These are phyloP conservation scores for Tubosaeta sp. DNA, from an alignment of 768 basidiomycete genomes.

Conservation along the genomic window DNA sequence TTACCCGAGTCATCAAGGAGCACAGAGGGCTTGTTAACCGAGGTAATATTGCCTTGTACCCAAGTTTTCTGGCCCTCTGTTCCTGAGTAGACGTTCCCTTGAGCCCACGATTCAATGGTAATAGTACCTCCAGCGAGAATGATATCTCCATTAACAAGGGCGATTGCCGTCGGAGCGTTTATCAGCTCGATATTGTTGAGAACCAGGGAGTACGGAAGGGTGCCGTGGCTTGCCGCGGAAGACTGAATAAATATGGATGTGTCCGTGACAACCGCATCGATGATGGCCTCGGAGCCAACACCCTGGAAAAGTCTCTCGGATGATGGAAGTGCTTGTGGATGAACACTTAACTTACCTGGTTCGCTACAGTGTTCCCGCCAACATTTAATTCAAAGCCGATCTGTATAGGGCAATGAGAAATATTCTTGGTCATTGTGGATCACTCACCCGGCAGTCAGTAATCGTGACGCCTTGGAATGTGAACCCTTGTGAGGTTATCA, in stretches of 20 bases:
- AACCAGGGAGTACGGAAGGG: conserved; percentile 32
- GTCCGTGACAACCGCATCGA: conserved; percentile 44
- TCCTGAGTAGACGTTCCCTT: conserved; percentile 67
- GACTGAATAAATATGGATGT: conserved; percentile 42
- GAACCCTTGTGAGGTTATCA: conserved; percentile 34
- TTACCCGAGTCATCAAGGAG: conserved; percentile 55
- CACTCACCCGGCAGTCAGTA: conserved; percentile 32
- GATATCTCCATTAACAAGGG: conserved; percentile 24
- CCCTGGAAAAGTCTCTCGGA: conserved; percentile 25
- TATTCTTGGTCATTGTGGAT: no score
- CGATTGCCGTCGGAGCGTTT: conserved; percentile 34
- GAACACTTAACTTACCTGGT: conserved; percentile 27
- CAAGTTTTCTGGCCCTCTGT: conserved; percentile 42
- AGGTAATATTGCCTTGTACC: conserved; percentile 43
- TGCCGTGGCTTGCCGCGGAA: conserved; percentile 27
- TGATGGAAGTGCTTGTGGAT: neutral
- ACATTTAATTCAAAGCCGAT: conserved; percentile 45
- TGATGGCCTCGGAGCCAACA: conserved; percentile 40
- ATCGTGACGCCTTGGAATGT: conserved; percentile 51
- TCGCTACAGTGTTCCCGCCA: conserved; percentile 30
- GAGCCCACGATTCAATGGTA: conserved; percentile 56
- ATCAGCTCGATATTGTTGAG: conserved; percentile 34
- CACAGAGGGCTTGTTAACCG: conserved; percentile 46
- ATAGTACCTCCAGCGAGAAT: conserved; percentile 35
- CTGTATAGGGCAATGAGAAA: conserved; percentile 5